Evolutionary conservation across 345 rosid species (phyloP).

Genomic region (Laguncularia racemosa): DNA sequence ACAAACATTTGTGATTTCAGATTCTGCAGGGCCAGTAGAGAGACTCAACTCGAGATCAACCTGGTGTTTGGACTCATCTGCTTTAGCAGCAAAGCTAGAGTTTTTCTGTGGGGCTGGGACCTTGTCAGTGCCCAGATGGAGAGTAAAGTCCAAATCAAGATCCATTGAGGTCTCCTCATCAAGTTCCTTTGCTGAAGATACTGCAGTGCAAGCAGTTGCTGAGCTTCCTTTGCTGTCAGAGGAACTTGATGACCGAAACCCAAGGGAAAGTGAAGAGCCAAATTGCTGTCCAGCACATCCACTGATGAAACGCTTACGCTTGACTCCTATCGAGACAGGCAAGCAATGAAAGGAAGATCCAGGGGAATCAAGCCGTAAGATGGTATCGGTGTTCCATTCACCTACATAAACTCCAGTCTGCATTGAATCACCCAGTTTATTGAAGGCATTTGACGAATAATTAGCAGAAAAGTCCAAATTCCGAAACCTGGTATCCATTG

Average conservation of each 20-base stretch:
- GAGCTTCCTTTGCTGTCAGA: constrained; percentile 93
- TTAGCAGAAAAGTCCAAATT: constrained; percentile 39
- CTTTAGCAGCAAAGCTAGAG: constrained; percentile 23
- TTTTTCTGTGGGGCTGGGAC: constrained; percentile 26
- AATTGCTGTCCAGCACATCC: constrained; percentile 30
- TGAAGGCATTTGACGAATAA: constrained; percentile 44
- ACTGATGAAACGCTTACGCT: constrained; percentile 55
- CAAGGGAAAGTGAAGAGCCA: constrained; percentile 70
- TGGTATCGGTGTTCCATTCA: constrained; percentile 45
- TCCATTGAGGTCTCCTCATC: constrained; percentile 84
- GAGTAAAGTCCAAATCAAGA: constrained; percentile 70
- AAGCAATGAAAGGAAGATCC: constrained; percentile 34
- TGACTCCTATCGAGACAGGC: constrained; percentile 41
- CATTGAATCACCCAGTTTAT: constrained; percentile 41
- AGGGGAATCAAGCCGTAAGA: constrained; percentile 64
- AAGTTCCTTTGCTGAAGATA: constrained; percentile 75
- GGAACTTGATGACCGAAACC: constrained; percentile 70
- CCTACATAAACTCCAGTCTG: constrained; percentile 31
- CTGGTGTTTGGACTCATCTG: constrained; percentile 25
- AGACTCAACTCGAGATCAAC: constrained; percentile 82
- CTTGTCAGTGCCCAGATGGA: constrained; percentile 77
- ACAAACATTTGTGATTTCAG: constrained; percentile 54
- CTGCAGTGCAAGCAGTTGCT: constrained; percentile 58
- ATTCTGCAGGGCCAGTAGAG: constrained; percentile 55
- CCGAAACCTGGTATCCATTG: constrained; percentile 55